Percentiles rank a stretch among this genome's conserved stretches.
Conservation (phyloP, 2,329 filamentous ascomycete species). For the Cladorrhinum sp. region DNA sequence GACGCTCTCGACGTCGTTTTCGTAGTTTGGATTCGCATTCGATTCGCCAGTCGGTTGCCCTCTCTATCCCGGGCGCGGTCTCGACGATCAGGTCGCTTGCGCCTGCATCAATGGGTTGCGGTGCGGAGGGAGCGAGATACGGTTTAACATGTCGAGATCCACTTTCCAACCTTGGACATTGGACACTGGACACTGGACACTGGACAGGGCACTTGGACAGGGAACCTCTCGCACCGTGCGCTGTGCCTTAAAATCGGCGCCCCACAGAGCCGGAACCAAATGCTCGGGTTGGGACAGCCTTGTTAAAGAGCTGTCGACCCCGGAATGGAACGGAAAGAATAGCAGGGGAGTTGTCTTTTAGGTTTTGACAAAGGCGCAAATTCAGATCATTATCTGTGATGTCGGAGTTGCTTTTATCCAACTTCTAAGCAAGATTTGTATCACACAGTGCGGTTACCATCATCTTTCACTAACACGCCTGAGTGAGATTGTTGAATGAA, state of each 20-base stretch:
- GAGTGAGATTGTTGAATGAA: neutral
- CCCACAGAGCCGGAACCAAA: neutral
- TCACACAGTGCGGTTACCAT: neutral
- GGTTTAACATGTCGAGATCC: constrained; percentile 4
- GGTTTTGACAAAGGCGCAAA: neutral
- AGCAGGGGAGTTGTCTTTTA: neutral
- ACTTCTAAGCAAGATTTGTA: neutral
- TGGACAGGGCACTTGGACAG: too few species aligned
- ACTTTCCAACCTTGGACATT: neutral
- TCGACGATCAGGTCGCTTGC: constrained; percentile 13
- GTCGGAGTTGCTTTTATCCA: neutral
- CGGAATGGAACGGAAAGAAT: neutral
- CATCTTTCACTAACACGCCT: neutral
- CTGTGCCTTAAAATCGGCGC: neutral
- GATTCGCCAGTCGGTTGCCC: constrained; percentile 19
- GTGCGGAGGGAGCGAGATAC: neutral
- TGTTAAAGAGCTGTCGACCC: neutral
- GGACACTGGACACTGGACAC: neutral
- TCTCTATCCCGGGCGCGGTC: constrained; percentile 7
- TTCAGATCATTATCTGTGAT: neutral
- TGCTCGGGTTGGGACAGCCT: neutral
- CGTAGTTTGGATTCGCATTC: constrained; percentile 26
- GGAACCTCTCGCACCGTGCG: constrained; percentile 5
- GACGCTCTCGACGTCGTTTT: constrained; percentile 24
- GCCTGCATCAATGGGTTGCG: constrained; percentile 1